Base-by-base conservation (phyloP, 768 basidiomycete species). In the Suillus subluteus region DNA sequence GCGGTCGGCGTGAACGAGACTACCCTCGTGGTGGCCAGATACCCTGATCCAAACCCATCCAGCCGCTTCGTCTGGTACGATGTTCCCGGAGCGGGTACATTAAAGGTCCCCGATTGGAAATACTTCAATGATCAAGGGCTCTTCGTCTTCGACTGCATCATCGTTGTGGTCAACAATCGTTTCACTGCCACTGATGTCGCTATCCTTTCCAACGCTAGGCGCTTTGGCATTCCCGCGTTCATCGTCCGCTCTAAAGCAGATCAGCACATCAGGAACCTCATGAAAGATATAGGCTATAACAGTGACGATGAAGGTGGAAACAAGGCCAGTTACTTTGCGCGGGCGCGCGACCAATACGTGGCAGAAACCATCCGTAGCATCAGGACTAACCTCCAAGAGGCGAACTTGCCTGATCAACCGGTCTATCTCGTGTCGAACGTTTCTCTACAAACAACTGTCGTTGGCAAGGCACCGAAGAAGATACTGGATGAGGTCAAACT, bases 191-290 rank as follows among this genome's bases (percentile, higher is more conserved):
- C 73, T 16, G 76, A 75, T 58, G 64, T 70, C 18, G 73, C 75
- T 12, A 71, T 77, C 54, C 68, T 77, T 35, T 55, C 67, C 37
- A 73, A 71, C 38, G 71, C 71, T 65, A 62, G 54, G 13, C 69
- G 66, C 15, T 73, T 68, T 66, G 65, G 70, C 12, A 77, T 77
- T 59, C 74, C 76, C 18, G 65, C 66, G 16, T 71, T 70, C 50
- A 73, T 76, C 32, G 75, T 80, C 26, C 79, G 79, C 2, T 80
- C 80, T 18, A 79, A 81, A 61, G 73, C 79, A 0, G 78, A 80
- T 62, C 74, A 72, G n/a, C 75, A 78, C 37, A 73, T 76, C 41
- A 58, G 54, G 26, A 75, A 75, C 30, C 4, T 67, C 43, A 73
- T 75, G 75, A 68, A 0, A n/a, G 71, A 76, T 0, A 73, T 52